Conservation (phyloP, 2,329 filamentous ascomycete genomes). For the Rhinocladiella mackenziei region DNA sequence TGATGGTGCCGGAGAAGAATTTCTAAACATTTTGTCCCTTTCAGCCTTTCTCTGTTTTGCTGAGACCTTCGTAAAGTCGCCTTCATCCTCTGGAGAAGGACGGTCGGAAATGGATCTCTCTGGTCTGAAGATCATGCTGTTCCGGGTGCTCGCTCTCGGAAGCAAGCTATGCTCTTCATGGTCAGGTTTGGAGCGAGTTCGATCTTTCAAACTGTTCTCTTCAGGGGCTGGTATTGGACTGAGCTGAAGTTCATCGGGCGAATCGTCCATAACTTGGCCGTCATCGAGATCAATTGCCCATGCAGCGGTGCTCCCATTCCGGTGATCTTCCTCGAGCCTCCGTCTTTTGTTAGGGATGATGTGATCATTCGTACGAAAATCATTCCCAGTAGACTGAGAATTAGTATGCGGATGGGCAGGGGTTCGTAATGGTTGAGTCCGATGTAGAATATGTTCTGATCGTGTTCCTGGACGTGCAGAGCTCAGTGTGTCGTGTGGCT, state of each 20-base stretch:
- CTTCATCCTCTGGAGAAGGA: slow-evolving; percentile 12
- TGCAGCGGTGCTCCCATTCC: background rate
- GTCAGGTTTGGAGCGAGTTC: background rate
- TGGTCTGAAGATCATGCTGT: no score
- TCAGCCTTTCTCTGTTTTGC: slow-evolving; percentile 13
- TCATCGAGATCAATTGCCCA: slow-evolving; percentile 11
- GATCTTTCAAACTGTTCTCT: no score
- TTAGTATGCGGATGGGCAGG: no score
- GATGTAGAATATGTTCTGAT: slow-evolving; percentile 5
- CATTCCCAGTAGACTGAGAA: no score
- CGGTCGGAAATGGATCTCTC: background rate
- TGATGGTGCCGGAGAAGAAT: slow-evolving; percentile 4
- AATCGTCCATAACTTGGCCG: slow-evolving; percentile 13
- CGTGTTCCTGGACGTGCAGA: background rate
- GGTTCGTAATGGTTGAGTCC: slow-evolving; percentile 1
- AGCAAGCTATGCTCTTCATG: no score
- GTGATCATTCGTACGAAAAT: slow-evolving; percentile 14
- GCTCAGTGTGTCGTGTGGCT: slow-evolving; percentile 10
- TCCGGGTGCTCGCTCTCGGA: no score
- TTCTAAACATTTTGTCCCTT: slow-evolving; percentile 16
- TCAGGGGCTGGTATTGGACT: slow-evolving; percentile 1
- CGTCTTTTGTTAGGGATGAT: slow-evolving; percentile 17
- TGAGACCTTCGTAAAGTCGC: slow-evolving; percentile 16
- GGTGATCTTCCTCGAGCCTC: slow-evolving; percentile 6
- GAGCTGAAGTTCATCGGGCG: slow-evolving; percentile 20